Conservation (phyloP, 345 rosid genomes). For the Eucalyptus albens region DNA sequence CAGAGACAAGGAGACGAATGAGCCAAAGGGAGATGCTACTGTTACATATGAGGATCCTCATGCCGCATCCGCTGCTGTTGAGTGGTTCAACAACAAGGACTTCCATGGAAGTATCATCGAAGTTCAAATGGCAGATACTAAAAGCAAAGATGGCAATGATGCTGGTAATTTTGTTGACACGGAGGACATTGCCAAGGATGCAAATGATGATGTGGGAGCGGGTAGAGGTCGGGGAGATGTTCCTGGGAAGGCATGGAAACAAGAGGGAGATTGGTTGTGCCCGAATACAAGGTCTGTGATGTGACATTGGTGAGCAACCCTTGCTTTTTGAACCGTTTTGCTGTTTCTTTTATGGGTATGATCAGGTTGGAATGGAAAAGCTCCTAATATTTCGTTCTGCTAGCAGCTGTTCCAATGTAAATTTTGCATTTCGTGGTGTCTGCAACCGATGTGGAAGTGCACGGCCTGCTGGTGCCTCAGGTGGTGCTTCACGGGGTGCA, state of each 20-base stretch:
- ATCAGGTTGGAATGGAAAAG: background rate
- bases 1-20: conserved; percentile 79
- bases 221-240: conserved; percentile 80
- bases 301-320: conserved; percentile 99
- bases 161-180: conserved; percentile 25
- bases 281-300: conserved; percentile 99
- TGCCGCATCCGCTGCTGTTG: conserved; percentile 95
- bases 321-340: conserved; percentile 22
- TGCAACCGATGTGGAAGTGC: conserved; percentile 97
- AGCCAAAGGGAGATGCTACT: conserved; percentile 94
- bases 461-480: conserved; percentile 80
- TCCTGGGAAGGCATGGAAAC: conserved; percentile 82
- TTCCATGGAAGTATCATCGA: conserved; percentile 82
- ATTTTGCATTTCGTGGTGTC: conserved; percentile 96
- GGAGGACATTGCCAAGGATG: conserved; percentile 35
- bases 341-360: background rate
- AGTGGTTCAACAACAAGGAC: conserved; percentile 94
- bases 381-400: conserved; percentile 13
- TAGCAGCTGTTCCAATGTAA: conserved; percentile 91
- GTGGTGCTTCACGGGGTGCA: conserved; percentile 60
- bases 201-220: conserved; percentile 39
- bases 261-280: conserved; percentile 98
- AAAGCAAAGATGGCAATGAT: conserved; percentile 35
- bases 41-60: conserved; percentile 97
- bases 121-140: conserved; percentile 74